Conservation (phyloP, 2,329 filamentous ascomycete species). For the Onygenales sp. region DNA sequence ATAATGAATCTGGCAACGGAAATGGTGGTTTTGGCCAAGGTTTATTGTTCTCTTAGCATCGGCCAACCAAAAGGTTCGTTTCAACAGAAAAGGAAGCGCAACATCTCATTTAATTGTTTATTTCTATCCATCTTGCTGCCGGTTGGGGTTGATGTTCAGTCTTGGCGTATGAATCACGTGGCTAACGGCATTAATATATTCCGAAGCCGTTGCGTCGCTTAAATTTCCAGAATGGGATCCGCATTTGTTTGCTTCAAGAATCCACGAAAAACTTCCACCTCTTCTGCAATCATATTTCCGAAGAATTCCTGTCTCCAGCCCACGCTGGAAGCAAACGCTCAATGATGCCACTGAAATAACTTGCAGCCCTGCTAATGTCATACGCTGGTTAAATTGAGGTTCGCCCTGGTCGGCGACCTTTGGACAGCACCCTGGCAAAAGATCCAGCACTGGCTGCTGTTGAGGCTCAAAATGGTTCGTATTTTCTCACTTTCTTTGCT, state of each 20-base stretch:
- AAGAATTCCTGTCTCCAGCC: too few relatives aligned
- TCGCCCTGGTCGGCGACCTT: neutral
- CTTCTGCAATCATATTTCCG: neutral
- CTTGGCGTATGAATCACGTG: neutral
- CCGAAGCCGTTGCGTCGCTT: neutral
- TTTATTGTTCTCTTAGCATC: too few relatives aligned
- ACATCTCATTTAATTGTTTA: too few relatives aligned
- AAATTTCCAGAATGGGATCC: neutral
- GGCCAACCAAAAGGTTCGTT: too few relatives aligned
- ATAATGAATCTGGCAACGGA: too few relatives aligned
- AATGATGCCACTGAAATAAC: neutral
- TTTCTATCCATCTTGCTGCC: neutral
- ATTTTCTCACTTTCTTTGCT: neutral
- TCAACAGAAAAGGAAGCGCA: too few relatives aligned
- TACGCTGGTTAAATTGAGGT: too few relatives aligned
- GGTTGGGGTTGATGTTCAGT: neutral
- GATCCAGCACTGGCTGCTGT: neutral
- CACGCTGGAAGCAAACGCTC: too few relatives aligned
- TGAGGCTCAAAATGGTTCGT: neutral
- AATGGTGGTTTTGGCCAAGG: too few relatives aligned
- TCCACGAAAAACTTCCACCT: neutral
- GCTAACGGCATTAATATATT: neutral
- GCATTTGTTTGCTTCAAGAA: neutral
- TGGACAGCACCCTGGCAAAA: neutral
- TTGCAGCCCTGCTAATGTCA: neutral